Evolutionary conservation across 2,329 filamentous ascomycete species (phyloP), one percentile per base, ranked within the genome.

Genomic region (Drechslerella coelobrocha): DNA sequence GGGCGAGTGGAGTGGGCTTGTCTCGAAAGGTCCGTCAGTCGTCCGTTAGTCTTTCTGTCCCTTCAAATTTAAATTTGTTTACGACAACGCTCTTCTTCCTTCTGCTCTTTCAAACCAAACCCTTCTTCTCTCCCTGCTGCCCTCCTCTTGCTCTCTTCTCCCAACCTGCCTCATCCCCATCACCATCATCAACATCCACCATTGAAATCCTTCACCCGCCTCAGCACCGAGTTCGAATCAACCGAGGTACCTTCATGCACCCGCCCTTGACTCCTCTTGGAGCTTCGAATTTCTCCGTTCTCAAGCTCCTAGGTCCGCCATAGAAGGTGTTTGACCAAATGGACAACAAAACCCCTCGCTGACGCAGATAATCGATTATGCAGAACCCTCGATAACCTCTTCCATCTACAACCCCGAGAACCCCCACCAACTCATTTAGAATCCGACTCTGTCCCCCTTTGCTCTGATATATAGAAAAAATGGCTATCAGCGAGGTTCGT

Each of bases 321-420:
- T 51, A 45, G 14, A 41, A 62, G 57, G 57, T 69, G 65, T 69
- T 69, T 69, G 65, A 69, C 65, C 29, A 50, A n/a, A n/a, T n/a
- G 34, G 45, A 55, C 27, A 43, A 57, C 57, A 69, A 62, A 69
- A 69, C 65, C 65, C 65, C 65, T 69, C 65, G 65, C 65, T 69
- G 65, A 69, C 65, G 31, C n/a, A 59, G 47, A 59, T 62, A 62
- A 69, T 69, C 57, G 65, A 69, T 69, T 69, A 69, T 59, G 65
- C 65, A 69, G 65, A 61, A 57, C 39, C 65, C 37, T 69, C 65
- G 65, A 69, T 69, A 69, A 62, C 31, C 65, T 54, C 47, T 59
- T 48, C 31, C 47, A 37, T 51, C 45, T 37, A 41, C 24, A 34
- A 62, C 29, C 52, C 51, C 65, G 57, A 2, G 48, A 54, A 21